phyloP scores from a whole-genome alignment of 148 eudicot species.

The Rhododendron griersonianum region DNA sequence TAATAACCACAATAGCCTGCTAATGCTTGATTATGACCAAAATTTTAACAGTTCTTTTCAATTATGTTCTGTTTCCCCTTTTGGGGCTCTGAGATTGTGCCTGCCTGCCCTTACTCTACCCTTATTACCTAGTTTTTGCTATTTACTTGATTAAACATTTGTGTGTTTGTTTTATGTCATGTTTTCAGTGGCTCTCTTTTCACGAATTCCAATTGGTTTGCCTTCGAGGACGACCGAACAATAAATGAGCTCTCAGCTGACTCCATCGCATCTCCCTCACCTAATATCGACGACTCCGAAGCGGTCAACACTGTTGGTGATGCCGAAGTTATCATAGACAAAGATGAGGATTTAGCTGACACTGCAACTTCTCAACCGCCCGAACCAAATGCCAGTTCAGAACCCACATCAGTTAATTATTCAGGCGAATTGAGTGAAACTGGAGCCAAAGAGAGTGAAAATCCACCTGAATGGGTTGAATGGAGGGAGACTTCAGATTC shows the following conservation, averaged over 20 bases:
- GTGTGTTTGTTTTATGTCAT: background rate
- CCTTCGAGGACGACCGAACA: slow-evolving; percentile 59
- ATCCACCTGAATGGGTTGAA: slow-evolving; percentile 72
- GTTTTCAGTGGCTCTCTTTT: slow-evolving; percentile 66
- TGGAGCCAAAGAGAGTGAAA: slow-evolving; percentile 29
- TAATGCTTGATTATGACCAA: background rate
- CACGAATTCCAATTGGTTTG: slow-evolving; percentile 90
- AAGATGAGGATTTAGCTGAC: slow-evolving; percentile 33
- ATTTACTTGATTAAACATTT: background rate
- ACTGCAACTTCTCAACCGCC: slow-evolving; percentile 35
- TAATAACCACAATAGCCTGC: background rate
- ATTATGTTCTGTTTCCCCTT: background rate
- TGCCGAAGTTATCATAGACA: slow-evolving; percentile 28
- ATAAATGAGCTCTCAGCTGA: slow-evolving; percentile 36
- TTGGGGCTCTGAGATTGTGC: background rate
- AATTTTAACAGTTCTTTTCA: background rate
- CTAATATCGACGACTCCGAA: slow-evolving; percentile 26
- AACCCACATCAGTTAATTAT: slow-evolving; percentile 4
- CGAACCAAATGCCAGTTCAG: slow-evolving; percentile 19
- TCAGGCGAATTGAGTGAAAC: slow-evolving; percentile 15
- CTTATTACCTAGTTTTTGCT: background rate
- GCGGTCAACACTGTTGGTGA: slow-evolving; percentile 16
- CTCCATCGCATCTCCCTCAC: slow-evolving; percentile 47
- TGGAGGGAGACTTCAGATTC: slow-evolving; percentile 70
- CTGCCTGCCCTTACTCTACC: background rate